Conservation (phyloP, 2,329 filamentous ascomycete genomes). For the Phialocephala sp. region DNA sequence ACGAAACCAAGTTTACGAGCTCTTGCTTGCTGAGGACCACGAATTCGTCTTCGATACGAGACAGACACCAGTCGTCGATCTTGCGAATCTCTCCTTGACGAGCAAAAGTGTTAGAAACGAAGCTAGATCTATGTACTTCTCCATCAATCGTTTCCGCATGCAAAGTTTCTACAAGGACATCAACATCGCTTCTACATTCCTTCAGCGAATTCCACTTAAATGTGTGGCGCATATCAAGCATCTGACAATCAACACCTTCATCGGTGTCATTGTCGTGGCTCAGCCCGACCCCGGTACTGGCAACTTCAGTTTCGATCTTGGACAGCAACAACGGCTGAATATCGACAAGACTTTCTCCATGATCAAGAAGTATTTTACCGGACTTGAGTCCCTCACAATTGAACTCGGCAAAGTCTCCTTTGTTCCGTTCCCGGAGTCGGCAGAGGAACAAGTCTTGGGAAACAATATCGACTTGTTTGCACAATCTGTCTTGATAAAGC, state of each 20-base stretch:
- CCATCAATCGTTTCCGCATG: not conserved
- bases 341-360: not conserved
- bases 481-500: not conserved
- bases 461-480: not conserved
- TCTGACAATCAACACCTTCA: not conserved
- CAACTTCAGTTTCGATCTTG: not conserved
- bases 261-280: not conserved
- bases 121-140: not conserved
- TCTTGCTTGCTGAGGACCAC: not conserved
- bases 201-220: not conserved
- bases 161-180: not conserved
- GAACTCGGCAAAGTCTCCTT: not conserved
- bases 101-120: not conserved
- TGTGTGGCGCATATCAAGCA: not conserved
- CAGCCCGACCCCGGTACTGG: not conserved
- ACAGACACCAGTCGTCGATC: not conserved
- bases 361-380: not conserved
- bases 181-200: not conserved
- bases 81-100: not conserved
- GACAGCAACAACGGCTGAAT: not conserved
- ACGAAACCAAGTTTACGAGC: not conserved
- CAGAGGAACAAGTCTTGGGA: not conserved
- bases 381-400: not conserved
- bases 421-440: not conserved
- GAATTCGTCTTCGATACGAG: not conserved